Evolutionary conservation across 192 early-diverging fungal species (phyloP), one percentile per base, ranked within the genome.

Genomic region (Lobosporangium transversale): DNA sequence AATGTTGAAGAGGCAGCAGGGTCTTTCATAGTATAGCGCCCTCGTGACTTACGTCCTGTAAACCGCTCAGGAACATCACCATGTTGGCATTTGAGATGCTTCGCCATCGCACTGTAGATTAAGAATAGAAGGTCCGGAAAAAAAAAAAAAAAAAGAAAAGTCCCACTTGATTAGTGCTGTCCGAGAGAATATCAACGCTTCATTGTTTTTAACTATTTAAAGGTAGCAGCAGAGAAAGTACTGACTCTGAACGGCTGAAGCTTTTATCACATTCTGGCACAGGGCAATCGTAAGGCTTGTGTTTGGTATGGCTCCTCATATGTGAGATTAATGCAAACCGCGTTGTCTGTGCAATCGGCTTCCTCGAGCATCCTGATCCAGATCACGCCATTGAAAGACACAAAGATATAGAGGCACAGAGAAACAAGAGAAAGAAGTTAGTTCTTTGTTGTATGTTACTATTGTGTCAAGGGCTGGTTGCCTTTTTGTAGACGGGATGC

Each of bases 251-350:
- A 1, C 73, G 64, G 51, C 73, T 76, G 20, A 76, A 76, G 29
- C 73, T 76, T 64, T 76, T 76, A 64, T 76, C 73, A 32, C 73
- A 76, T 44, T 76, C 73, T 59, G 67, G 68, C 15, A 70, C 68
- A 43, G 74, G 69, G 33, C 87, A 88, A 47, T 83, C 83, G 60
- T 82, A 88, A 1, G 87, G 87, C 36, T 88, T 88, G 53, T 88
- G 85, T 6, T 84, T 84, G 2, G 87, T 88, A 54, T 88, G 87
- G 47, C 82, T 88, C 36, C 87, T 65, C 62, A 88, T 70, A 48
- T 88, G 87, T 40, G 83, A 82, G 33, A 88, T 83, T n/a, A 88
- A 64, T 10, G 87, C 84, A 73, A 86, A 88, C 18, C 87, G 76
- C 40, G 81, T 85, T 30, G 82, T 82, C 55, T 82, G 81, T 47